A percentile compares a stretch with the other conserved stretches of the same genome.
Conservation (phyloP, 2,329 filamentous ascomycete species). For the Scytalidium sp. region DNA sequence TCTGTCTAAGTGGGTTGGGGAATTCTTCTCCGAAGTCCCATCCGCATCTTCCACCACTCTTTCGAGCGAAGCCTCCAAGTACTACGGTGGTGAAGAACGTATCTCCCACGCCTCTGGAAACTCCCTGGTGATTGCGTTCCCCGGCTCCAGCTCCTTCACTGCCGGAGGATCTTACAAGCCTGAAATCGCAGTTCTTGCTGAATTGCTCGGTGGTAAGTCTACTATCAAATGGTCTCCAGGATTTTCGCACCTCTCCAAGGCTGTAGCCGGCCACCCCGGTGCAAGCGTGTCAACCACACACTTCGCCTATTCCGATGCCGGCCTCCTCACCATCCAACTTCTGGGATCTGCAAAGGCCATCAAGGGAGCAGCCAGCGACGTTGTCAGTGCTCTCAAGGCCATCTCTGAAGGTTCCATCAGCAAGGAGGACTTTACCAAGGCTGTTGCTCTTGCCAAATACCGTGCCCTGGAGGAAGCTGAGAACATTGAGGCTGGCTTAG, state of each 20-base stretch:
- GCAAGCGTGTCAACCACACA: conserved; percentile 73
- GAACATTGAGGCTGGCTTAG: conserved; percentile 71
- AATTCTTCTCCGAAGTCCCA: conserved; percentile 81
- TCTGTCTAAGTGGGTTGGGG: conserved; percentile 83
- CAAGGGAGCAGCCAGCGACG: conserved; percentile 68
- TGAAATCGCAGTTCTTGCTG: conserved; percentile 80
- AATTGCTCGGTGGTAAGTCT: conserved; percentile 85
- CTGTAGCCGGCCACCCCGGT: conserved; percentile 61
- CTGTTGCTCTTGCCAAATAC: conserved; percentile 90
- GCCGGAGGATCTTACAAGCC: conserved; percentile 75
- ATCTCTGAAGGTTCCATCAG: conserved; percentile 72
- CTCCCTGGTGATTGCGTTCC: conserved; percentile 87
- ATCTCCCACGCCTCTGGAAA: conserved; percentile 75
- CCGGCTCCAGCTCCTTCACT: conserved; percentile 75
- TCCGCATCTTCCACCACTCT: conserved; percentile 51
- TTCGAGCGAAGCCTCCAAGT: conserved; percentile 69
- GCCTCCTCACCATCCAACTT: conserved; percentile 81
- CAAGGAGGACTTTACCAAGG: conserved; percentile 88
- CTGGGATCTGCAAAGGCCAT: conserved; percentile 72
- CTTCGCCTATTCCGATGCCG: conserved; percentile 87
- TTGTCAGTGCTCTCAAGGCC: conserved; percentile 79
- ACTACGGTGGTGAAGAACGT: conserved; percentile 94
- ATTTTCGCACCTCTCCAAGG: conserved; percentile 87
- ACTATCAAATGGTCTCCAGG: conserved; percentile 94
- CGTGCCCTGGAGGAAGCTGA: conserved; percentile 80